Evolutionary conservation across 345 rosid species (phyloP).

Genomic region (Gossypium australe): DNA sequence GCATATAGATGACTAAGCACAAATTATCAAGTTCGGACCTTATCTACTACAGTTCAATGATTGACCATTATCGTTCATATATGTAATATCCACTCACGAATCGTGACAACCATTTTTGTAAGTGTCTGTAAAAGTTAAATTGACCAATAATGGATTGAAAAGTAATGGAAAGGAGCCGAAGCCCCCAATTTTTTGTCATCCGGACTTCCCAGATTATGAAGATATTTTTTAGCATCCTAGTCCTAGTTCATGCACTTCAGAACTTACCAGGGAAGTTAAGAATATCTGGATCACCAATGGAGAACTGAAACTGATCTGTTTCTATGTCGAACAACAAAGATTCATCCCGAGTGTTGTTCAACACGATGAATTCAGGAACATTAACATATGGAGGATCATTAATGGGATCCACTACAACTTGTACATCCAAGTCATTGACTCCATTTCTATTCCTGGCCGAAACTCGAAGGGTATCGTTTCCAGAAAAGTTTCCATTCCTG

Average conservation of each 20-base stretch:
- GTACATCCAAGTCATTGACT: slow-evolving; percentile 51
- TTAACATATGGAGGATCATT: slow-evolving; percentile 78
- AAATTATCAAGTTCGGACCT: too few relatives aligned
- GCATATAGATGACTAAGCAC: too few relatives aligned
- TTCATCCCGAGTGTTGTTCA: slow-evolving; percentile 37
- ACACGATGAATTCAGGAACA: slow-evolving; percentile 46
- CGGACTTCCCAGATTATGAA: too few relatives aligned
- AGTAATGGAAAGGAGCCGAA: too few relatives aligned
- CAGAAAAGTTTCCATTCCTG: slow-evolving; percentile 77
- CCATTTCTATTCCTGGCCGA: slow-evolving; percentile 75
- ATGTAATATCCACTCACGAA: too few relatives aligned
- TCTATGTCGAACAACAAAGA: slow-evolving; percentile 46
- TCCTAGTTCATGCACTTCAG: not conserved
- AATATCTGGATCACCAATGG: slow-evolving; percentile 81
- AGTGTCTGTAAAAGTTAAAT: too few relatives aligned
- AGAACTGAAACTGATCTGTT: slow-evolving; percentile 56
- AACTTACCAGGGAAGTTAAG: slow-evolving; percentile 60
- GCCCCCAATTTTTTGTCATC: too few relatives aligned
- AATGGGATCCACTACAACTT: slow-evolving; percentile 52
- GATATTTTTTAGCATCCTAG: not conserved
- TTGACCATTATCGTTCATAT: too few relatives aligned
- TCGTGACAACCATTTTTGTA: too few relatives aligned
- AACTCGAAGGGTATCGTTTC: slow-evolving; percentile 56
- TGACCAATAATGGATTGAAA: too few relatives aligned
- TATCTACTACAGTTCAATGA: too few relatives aligned